These are phyloP conservation scores for Aspergillus sp. DNA, from an alignment of 2,329 filamentous ascomycete species.

Conservation along the genomic window DNA sequence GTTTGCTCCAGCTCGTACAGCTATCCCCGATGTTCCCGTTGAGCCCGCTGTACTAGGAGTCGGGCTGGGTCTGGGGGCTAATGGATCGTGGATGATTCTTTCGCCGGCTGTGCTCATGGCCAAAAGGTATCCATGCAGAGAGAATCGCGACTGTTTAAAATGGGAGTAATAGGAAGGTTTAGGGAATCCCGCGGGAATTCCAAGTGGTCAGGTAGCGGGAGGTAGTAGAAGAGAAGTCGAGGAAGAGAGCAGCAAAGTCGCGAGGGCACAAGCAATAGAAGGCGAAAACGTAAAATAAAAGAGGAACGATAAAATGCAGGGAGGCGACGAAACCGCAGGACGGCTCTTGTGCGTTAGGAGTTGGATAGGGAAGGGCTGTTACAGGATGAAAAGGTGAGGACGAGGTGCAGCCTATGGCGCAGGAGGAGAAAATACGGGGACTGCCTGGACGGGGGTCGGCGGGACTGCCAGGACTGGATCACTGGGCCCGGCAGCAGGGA, in stretches of 20 bases:
- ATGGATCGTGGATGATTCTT: conserved; percentile 27
- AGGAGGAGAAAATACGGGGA: conserved; percentile 5
- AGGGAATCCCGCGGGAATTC: conserved; percentile 8
- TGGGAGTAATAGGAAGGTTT: conserved; percentile 5
- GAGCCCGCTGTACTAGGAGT: conserved; percentile 36
- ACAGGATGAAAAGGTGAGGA: background rate
- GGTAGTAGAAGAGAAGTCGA: background rate
- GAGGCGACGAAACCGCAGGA: conserved; percentile 4
- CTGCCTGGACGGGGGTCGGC: background rate
- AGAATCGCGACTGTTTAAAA: conserved; percentile 13
- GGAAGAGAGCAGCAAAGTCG: conserved; percentile 7
- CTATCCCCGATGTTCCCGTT: conserved; percentile 37
- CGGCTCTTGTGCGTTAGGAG: background rate
- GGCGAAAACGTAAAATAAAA: background rate
- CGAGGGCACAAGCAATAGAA: conserved; percentile 4
- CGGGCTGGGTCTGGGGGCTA: conserved; percentile 28
- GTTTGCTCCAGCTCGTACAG: conserved; percentile 31
- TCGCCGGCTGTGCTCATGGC: conserved; percentile 36
- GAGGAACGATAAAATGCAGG: conserved; percentile 8
- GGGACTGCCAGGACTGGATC: conserved; percentile 1
- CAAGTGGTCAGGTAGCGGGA: background rate
- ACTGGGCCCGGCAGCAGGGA: background rate
- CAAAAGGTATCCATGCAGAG: conserved; percentile 31
- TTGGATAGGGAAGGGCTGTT: conserved; percentile 2
- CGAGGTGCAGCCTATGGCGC: conserved; percentile 3